phyloP scores from a whole-genome alignment of 208 protist genomes.

The Leishmania turanica region DNA sequence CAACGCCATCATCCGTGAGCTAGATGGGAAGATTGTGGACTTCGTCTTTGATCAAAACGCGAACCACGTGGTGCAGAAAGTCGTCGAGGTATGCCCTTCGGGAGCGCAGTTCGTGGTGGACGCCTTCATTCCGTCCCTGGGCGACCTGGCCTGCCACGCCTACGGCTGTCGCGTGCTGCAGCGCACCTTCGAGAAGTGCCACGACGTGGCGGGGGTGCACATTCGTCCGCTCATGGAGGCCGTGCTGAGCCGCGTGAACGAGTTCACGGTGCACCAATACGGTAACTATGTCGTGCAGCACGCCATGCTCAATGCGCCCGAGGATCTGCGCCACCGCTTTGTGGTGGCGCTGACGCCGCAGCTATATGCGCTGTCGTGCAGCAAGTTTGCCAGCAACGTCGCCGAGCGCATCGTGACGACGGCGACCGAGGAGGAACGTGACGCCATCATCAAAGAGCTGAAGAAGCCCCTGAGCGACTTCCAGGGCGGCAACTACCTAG shows the following conservation, averaged over 20 bases:
- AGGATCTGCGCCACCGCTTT: constrained; percentile 79
- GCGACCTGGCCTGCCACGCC: constrained; percentile 93
- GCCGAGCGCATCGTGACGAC: constrained; percentile 96
- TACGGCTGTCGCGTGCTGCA: constrained; percentile 99
- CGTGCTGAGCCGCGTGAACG: constrained; percentile 78
- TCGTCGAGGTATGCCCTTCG: constrained; percentile 94
- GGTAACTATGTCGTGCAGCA: constrained; percentile 99
- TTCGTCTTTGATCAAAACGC: constrained; percentile 98
- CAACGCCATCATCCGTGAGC: constrained; percentile 78
- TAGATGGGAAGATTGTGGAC: constrained; percentile 86
- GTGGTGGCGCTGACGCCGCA: constrained; percentile 70
- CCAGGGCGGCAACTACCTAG: constrained; percentile 73
- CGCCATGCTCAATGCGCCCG: constrained; percentile 92
- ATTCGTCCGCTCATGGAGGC: constrained; percentile 88
- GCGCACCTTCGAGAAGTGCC: constrained; percentile 91
- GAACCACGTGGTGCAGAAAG: constrained; percentile 99
- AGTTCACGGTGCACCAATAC: constrained; percentile 96
- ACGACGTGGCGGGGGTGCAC: constrained; percentile 46
- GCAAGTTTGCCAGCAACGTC: constrained; percentile 99
- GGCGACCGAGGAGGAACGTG: constrained; percentile 73
- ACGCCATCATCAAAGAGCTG: constrained; percentile 76
- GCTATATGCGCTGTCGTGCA: constrained; percentile 86
- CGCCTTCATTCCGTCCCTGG: constrained; percentile 87
- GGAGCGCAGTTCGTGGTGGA: constrained; percentile 94
- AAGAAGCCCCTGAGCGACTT: constrained; percentile 44